Evolutionary conservation across 2,329 filamentous ascomycete genomes (phyloP).

Genomic region (Alternaria ethzedia): DNA sequence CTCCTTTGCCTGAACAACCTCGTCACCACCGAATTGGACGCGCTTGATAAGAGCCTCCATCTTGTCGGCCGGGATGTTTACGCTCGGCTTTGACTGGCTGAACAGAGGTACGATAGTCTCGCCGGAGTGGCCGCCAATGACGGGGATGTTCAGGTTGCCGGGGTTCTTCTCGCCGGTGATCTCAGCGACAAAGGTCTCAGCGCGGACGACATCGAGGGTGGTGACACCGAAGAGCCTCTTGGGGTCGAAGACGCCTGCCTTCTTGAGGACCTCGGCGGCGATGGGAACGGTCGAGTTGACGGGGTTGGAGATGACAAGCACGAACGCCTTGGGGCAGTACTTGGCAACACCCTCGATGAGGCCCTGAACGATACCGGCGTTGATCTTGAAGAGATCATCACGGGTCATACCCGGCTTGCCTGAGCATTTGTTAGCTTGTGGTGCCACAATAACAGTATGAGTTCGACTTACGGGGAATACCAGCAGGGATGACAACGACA

Average conservation of each 20-base stretch:
- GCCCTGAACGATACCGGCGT: slow-evolving; percentile 95
- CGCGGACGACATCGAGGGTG: slow-evolving; percentile 96
- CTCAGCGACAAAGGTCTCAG: slow-evolving; percentile 93
- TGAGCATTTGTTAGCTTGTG: slow-evolving; percentile 51
- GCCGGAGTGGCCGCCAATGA: slow-evolving; percentile 96
- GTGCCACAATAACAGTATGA: background rate
- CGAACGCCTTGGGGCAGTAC: slow-evolving; percentile 87
- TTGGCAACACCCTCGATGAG: slow-evolving; percentile 88
- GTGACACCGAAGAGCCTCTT: slow-evolving; percentile 98
- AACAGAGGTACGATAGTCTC: slow-evolving; percentile 98
- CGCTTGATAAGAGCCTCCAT: slow-evolving; percentile 90
- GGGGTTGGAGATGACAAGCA: slow-evolving; percentile 98
- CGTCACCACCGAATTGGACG: slow-evolving; percentile 97
- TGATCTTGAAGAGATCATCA: slow-evolving; percentile 99
- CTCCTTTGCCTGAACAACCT: slow-evolving; percentile 94
- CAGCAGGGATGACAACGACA: slow-evolving; percentile 95
- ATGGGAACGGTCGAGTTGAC: slow-evolving; percentile 99
- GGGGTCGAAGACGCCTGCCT: slow-evolving; percentile 89
- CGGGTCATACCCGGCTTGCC: slow-evolving; percentile 99
- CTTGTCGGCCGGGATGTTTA: slow-evolving; percentile 86
- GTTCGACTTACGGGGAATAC: slow-evolving; percentile 79
- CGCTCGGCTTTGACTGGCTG: slow-evolving; percentile 82
- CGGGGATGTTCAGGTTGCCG: slow-evolving; percentile 82
- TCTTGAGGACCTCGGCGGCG: slow-evolving; percentile 94
- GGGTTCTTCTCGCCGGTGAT: slow-evolving; percentile 83